Base-by-base conservation (phyloP, 2,329 filamentous ascomycete species). In the Aspergillus floridensis region DNA sequence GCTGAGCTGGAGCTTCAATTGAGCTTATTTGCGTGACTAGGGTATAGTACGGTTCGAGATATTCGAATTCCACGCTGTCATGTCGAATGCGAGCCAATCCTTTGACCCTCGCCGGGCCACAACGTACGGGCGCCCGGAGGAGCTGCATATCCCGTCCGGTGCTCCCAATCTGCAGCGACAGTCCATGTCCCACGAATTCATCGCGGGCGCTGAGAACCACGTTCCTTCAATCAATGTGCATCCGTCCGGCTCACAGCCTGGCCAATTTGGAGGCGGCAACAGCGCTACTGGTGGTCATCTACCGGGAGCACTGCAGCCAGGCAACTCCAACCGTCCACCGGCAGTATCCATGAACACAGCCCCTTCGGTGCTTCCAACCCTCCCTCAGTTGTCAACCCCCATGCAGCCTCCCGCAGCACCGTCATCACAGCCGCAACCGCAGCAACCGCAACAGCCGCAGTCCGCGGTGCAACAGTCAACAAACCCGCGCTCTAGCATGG, bases 401-500 rank as follows among this genome's bases (percentile, higher is more conserved):
- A 47, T 59, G 26, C 58, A 58, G 49, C 55, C 59, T 22, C 55
- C 59, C 26, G 22, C 47, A 35, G 49, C 50, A 21, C 51, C 51
- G 21, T 56, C 53, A 29, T 50, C 49, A 46, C 63, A 59, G 26
- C 41, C 58, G 38, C 59, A 53, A 38, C 60, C 38, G 44, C 58
- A 44, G 16, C 61, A 63, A 31, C 62, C 60, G 48, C 63, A 59
- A 55, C 77, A 53, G 21, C 58, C 48, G 16, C 64, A 65, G 29
- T 44, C 38, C 16, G 38, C 38, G 8, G 38, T 19, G 16, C 65
- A 61, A 32, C 65, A 58, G 58, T 76, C 77, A 44, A 73, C 76
- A 56, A 82, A 86, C 26, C 86, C 88, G 48, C 85, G 88, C 22
- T 83, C 87, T 57, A 84, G 83, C 48, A 80, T 90, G 69, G 86